These are phyloP conservation scores for Aeminium ludgeri DNA, from an alignment of 495 filamentous ascomycete species.

Conservation along the genomic window DNA sequence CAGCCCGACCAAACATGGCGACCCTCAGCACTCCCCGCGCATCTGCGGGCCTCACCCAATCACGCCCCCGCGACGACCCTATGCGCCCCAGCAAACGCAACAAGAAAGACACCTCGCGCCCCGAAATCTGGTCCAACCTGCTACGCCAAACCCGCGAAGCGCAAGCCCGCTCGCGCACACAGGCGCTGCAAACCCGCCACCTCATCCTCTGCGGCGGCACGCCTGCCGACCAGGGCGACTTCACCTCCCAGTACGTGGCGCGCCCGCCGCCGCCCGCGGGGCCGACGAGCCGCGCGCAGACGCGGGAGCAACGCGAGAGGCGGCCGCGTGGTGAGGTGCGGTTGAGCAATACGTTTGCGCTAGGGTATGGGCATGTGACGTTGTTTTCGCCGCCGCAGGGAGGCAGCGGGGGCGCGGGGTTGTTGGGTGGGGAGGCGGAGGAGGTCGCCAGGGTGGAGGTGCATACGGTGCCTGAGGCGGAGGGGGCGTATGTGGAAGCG, in stretches of 20 bases:
- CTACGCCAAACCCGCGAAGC: conserved; percentile 15
- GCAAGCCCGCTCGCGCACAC: conserved; percentile 12
- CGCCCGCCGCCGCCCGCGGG: conserved; percentile 11
- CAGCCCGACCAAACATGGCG: too few species aligned
- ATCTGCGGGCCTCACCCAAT: too few species aligned
- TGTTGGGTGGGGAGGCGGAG: conserved; percentile 12
- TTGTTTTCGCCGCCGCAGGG: conserved; percentile 10
- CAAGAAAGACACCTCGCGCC: conserved; percentile 5
- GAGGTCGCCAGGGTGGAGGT: conserved; percentile 12
- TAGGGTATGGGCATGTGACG: conserved; percentile 15
- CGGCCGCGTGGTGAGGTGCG: conserved; percentile 11
- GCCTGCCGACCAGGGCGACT: conserved; percentile 8
- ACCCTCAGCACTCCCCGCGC: too few species aligned
- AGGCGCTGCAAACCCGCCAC: conserved; percentile 3
- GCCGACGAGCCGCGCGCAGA: not conserved
- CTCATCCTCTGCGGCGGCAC: conserved; percentile 12
- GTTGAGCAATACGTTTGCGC: conserved; percentile 14
- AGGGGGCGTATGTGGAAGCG: conserved; percentile 8
- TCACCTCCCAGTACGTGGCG: conserved; percentile 5
- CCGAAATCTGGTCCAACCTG: conserved; percentile 14
- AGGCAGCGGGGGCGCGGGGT: not conserved
- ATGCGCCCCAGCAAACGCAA: too few species aligned
- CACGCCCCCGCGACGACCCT: too few species aligned
- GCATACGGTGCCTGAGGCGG: conserved; percentile 11
- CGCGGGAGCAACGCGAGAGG: not conserved